Evolutionary conservation across 129 eudicot genomes (phyloP), one percentile per base, ranked within the genome.

Genomic region (Artemisia tridentata): DNA sequence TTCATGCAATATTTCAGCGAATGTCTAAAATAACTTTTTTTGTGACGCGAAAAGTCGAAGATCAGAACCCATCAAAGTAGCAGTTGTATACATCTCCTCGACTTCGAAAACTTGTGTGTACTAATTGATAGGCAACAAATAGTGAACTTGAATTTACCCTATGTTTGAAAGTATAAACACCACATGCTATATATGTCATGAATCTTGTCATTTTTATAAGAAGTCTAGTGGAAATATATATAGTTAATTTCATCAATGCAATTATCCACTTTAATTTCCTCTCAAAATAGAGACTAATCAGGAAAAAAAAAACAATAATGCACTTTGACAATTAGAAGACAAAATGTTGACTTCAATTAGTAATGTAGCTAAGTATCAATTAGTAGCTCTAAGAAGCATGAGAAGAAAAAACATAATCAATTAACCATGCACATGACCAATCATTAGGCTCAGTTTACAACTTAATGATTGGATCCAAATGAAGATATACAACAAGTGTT

Each of bases 1-100:
- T 38, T 38, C 10, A 38, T 38, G 45, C 45, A 38, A 18, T 21
- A 3, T 11, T 23, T 61, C 64, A 69, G 50, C 47, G n/a, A 7
- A 51, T 38, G 5, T 38, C 72, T 70, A 77, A 16, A 75, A 77
- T 25, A 65, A 16, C 52, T 63, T 71, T 11, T 47, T 52, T 17
- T 29, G 21, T 1, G 58, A 45, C 12, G 67, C 67, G 21, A 23
- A 57, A 25, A 70, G 59, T 63, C 61, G 49, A 55, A 63, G 23
- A 77, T 70, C 76, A 11, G 56, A 78, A 9, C 75, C 80, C 74
- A 86, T 78, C 77, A 84, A 67, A 79, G 84, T 84, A 63, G 92
- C 87, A 43, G 60, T 70, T 17, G 34, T 67, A 80, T 86, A 89
- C 68, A 89, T 79, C 50, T 88, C 88, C 19, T 75, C 88, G 18